Evolutionary conservation across 345 rosid genomes (phyloP), one percentile per base, ranked within the genome.

Genomic region (Syzygium oleosum): DNA sequence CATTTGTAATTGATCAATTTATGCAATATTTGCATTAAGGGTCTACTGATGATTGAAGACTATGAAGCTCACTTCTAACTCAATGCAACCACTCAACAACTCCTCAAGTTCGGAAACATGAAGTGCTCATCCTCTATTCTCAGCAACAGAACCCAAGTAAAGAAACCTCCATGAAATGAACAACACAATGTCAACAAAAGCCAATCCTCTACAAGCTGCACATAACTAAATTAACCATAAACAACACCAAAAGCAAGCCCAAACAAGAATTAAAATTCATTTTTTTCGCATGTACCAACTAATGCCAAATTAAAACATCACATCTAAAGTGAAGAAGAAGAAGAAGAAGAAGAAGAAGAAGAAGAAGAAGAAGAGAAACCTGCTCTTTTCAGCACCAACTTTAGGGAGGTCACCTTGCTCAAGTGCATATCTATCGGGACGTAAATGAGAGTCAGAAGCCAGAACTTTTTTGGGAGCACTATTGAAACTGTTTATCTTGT

Each of bases 101-200:
- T 93, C 96, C 93, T 96, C 97, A 88, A 96, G 92, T 84, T 95
- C 99, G 89, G 92, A 91, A 52, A 93, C 90, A 91, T 89, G 95
- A 92, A 95, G 88, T 25, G 95, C 91, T 46, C 95, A 92, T 80
- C 98, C 97, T 89, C 97, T 90, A 90, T 95, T 95, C 88, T 96
- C 99, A 23, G 97, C 97, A 65, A 95, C 96, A 7, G 99, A 95
- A 90, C n/a, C n/a, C n/a, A n/a, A n/a, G 93, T 90, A 93, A 78
- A 97, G 93, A 52, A 92, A 92, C 94, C 95, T 97, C 53, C 85
- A 85, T 58, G 23, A 51, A 85, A 86, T 41, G 46, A 84, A 52
- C 12, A 51, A 52, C 86, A 84, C 55, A 53, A 23, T 34, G 59
- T 84, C 29, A 84, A 84, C 41, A 53, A 52, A 84, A n/a, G 86